phyloP scores from a whole-genome alignment of 1,139 yeast genomes.

The Spathaspora sp. region DNA sequence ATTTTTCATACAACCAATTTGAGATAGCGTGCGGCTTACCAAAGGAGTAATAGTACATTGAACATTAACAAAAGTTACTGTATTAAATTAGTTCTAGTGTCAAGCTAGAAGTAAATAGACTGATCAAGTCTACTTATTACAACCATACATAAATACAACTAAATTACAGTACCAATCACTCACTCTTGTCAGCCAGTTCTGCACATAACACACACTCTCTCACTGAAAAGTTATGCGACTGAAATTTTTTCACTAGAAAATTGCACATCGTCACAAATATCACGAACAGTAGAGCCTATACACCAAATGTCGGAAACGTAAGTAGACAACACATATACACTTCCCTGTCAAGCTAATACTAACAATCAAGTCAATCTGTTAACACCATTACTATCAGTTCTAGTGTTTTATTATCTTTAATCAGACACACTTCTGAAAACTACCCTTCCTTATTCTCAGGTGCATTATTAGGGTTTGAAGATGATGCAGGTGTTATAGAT shows the following conservation, averaged over 20 bases:
- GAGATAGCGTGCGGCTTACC: no score
- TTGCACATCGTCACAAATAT: constrained; percentile 16
- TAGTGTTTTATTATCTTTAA: constrained; percentile 65
- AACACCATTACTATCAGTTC: constrained; percentile 50
- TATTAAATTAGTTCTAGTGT: no score
- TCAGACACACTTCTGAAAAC: constrained; percentile 71
- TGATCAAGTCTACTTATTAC: no score
- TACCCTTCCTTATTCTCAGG: constrained; percentile 73
- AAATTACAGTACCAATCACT: no score
- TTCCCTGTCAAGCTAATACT: no score
- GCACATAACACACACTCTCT: no score
- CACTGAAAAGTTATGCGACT: no score
- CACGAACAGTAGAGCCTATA: neutral
- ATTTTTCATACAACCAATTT: neutral
- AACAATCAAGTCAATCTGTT: neutral
- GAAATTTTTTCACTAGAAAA: neutral
- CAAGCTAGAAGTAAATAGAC: no score
- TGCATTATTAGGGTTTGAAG: constrained; percentile 75
- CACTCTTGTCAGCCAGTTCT: no score
- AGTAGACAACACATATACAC: constrained; percentile 12
- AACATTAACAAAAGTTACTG: no score
- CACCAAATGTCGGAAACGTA: constrained; percentile 20
- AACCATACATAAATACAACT: no score
- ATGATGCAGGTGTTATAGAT: constrained; percentile 49
- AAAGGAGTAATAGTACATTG: no score